Evolutionary conservation across 805 yeast genomes (phyloP).

Genomic region (Candida sphagnicola): DNA sequence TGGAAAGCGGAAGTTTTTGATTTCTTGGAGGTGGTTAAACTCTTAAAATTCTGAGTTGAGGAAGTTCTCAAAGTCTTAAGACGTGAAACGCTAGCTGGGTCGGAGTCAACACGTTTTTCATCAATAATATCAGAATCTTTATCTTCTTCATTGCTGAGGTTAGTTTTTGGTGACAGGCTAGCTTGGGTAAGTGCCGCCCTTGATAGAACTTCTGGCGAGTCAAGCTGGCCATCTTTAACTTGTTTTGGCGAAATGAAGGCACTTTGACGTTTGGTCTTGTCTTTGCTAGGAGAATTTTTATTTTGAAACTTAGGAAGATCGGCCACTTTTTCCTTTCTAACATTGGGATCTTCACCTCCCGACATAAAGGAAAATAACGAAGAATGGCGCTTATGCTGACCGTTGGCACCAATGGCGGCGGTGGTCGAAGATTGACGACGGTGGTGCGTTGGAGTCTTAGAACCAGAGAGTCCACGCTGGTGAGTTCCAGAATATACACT

Average conservation of each 20-base stretch:
- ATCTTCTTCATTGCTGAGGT: slow-evolving; percentile 16
- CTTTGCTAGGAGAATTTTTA: slow-evolving; percentile 2
- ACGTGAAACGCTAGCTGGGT: slow-evolving; percentile 30
- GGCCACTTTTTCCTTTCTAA: slow-evolving; percentile 3
- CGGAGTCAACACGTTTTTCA: slow-evolving; percentile 31
- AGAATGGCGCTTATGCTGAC: slow-evolving; percentile 55
- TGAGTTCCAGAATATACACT: slow-evolving; percentile 29
- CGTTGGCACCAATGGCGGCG: slow-evolving; percentile 10
- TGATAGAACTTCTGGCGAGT: background rate
- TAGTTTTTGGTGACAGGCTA: slow-evolving; percentile 34
- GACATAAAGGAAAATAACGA: slow-evolving; percentile 53
- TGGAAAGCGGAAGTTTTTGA: slow-evolving; percentile 73
- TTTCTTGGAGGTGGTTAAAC: slow-evolving; percentile 47
- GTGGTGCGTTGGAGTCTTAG: slow-evolving; percentile 17
- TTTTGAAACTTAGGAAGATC: slow-evolving; percentile 25
- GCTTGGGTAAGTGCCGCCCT: slow-evolving; percentile 23
- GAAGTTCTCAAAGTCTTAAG: slow-evolving; percentile 51
- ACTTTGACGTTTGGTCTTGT: slow-evolving; percentile 1
- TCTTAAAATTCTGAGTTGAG: slow-evolving; percentile 48
- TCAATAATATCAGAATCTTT: slow-evolving; percentile 10
- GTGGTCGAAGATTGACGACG: slow-evolving; percentile 27
- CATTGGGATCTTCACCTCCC: slow-evolving; percentile 19
- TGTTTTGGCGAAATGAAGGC: slow-evolving; percentile 4
- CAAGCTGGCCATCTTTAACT: slow-evolving; percentile 1
- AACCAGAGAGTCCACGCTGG: slow-evolving; percentile 38